These are phyloP conservation scores for Ganoderma sp. DNA, from an alignment of 1,284 basidiomycete genomes.

Conservation along the genomic window DNA sequence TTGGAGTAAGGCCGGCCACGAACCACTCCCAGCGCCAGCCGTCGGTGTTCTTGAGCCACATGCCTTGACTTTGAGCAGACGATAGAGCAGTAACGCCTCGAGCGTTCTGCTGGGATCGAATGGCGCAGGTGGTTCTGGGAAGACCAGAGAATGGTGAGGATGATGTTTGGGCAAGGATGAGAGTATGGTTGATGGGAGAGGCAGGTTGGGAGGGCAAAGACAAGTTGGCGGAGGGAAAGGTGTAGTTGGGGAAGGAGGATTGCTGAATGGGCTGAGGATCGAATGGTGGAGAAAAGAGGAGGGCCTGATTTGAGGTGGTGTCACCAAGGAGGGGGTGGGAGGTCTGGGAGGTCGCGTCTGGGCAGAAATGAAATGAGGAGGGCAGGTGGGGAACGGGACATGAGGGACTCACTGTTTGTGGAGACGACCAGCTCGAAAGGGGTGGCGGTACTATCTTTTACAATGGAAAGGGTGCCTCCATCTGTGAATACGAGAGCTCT, in stretches of 20 bases:
- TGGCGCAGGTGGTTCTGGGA: slow-evolving; percentile 64
- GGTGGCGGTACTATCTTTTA: slow-evolving; percentile 43
- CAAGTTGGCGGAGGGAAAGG: slow-evolving; percentile 66
- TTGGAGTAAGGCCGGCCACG: slow-evolving; percentile 58
- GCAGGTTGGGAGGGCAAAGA: slow-evolving; percentile 49
- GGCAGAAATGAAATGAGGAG: not conserved
- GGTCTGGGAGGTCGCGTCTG: slow-evolving; percentile 34
- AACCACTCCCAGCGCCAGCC: slow-evolving; percentile 77
- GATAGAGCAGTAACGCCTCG: slow-evolving; percentile 24
- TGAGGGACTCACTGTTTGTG: slow-evolving; percentile 49
- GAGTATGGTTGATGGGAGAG: slow-evolving; percentile 54
- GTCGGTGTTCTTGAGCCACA: slow-evolving; percentile 59
- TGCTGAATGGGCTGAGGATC: slow-evolving; percentile 39
- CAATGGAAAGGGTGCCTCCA: slow-evolving; percentile 58
- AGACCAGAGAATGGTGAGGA: slow-evolving; percentile 48
- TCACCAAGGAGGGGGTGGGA: slow-evolving; percentile 74
- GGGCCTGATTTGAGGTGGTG: slow-evolving; percentile 73
- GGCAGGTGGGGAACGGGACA: not conserved
- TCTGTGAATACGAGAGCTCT: slow-evolving; percentile 55
- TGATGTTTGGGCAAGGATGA: slow-evolving; percentile 58
- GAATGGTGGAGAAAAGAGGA: slow-evolving; percentile 75
- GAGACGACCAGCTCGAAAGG: slow-evolving; percentile 67
- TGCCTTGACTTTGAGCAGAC: slow-evolving; percentile 42
- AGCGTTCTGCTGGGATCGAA: slow-evolving; percentile 41
- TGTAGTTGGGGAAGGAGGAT: slow-evolving; percentile 82